A percentile compares a stretch with the other conserved stretches of the same genome.
phyloP scores from a whole-genome alignment of 164 flowering plant genomes.

The Protea cynaroides region DNA sequence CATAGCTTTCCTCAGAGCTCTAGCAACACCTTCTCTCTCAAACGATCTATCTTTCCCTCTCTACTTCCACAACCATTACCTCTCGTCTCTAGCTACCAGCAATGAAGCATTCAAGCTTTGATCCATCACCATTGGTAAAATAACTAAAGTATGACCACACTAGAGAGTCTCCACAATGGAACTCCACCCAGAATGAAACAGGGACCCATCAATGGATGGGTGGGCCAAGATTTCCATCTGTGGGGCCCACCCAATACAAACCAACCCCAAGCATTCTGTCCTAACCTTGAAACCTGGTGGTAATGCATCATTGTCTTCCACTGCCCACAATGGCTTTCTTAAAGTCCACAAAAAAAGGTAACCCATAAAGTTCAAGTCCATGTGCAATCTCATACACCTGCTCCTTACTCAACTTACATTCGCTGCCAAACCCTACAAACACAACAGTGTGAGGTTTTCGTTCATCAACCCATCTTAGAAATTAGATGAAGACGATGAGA shows the following conservation, averaged over 20 bases:
- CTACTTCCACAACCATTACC: conserved; percentile 32
- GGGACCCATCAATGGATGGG: conserved; percentile 32
- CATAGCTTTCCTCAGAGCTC: conserved; percentile 30
- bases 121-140: conserved; percentile 25
- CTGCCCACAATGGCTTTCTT: conserved; percentile 14
- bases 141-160: conserved; percentile 26
- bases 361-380: conserved; percentile 23
- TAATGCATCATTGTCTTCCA: conserved; percentile 5
- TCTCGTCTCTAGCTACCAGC: conserved; percentile 32
- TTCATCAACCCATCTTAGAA: too few relatives aligned
- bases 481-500: too few relatives aligned
- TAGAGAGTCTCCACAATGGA: conserved; percentile 28
- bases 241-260: conserved; percentile 38
- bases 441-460: too few relatives aligned
- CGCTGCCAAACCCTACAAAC: too few relatives aligned
- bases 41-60: conserved; percentile 35
- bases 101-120: too few relatives aligned
- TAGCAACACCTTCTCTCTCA: conserved; percentile 22
- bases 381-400: conserved; percentile 13
- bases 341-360: conserved; percentile 39
- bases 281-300: conserved; percentile 25
- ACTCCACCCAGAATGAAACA: conserved; percentile 31
- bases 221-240: conserved; percentile 32
- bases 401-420: too few relatives aligned
- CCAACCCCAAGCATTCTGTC: conserved; percentile 22